Conservation (phyloP, 2,329 filamentous ascomycete genomes). For the Colletotrichum musae region DNA sequence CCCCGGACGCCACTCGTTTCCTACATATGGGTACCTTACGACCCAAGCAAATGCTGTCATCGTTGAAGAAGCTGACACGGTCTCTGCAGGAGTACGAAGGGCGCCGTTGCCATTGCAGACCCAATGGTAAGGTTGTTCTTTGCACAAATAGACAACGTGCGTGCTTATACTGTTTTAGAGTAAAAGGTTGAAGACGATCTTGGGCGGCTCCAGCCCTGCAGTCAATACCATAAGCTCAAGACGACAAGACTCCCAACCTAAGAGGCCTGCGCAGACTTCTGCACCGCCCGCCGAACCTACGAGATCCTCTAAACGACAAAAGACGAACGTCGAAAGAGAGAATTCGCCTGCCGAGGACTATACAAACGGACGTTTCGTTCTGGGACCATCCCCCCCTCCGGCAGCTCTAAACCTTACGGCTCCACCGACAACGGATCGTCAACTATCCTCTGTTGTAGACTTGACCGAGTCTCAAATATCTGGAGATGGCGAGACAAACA, state of each 20-base stretch:
- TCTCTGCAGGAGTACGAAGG: conserved; percentile 29
- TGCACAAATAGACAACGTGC: not conserved
- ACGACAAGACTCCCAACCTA: conserved; percentile 6
- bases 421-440: not conserved
- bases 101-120: conserved; percentile 29
- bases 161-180: conserved; percentile 18
- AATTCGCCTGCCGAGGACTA: not conserved
- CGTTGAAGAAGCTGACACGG: conserved; percentile 13
- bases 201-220: not conserved
- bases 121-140: conserved; percentile 32
- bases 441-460: conserved; percentile 9
- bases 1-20: conserved; percentile 22
- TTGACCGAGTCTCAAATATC: conserved; percentile 26
- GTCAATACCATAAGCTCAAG: conserved; percentile 13
- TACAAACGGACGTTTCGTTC: not conserved
- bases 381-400: not conserved
- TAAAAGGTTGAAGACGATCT: not conserved
- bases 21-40: conserved; percentile 29
- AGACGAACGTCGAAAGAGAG: conserved; percentile 6
- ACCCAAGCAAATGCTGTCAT: not conserved
- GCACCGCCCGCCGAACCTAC: conserved; percentile 6
- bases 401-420: not conserved
- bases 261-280: conserved; percentile 15
- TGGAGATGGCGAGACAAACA: conserved; percentile 25
- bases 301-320: conserved; percentile 33